Evolutionary conservation across 2,329 filamentous ascomycete species (phyloP).

Genomic region (Penicillium sp.): DNA sequence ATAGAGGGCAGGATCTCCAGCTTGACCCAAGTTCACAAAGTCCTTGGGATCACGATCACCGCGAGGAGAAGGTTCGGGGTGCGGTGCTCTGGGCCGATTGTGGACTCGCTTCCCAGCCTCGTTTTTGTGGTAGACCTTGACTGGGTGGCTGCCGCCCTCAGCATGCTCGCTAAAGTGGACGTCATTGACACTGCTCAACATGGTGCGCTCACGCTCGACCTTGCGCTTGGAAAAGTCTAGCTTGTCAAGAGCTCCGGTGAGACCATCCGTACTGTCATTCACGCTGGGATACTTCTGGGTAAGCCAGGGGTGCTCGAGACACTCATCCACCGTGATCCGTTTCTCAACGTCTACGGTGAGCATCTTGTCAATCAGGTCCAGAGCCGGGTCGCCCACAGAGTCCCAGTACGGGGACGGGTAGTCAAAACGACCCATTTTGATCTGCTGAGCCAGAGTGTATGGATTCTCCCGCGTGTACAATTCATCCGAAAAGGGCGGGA

Average conservation of each 20-base stretch:
- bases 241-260: constrained; percentile 81
- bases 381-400: constrained; percentile 78
- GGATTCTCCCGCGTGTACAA: constrained; percentile 80
- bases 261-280: constrained; percentile 86
- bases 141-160: constrained; percentile 57
- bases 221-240: constrained; percentile 86
- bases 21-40: constrained; percentile 83
- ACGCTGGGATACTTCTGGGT: constrained; percentile 63
- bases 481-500: constrained; percentile 96
- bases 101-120: constrained; percentile 52
- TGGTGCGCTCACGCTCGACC: constrained; percentile 76
- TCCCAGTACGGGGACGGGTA: constrained; percentile 98
- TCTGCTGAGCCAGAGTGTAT: constrained; percentile 85
- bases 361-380: constrained; percentile 95
- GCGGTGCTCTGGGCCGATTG: constrained; percentile 41
- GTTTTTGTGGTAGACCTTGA: constrained; percentile 79
- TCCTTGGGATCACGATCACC: constrained; percentile 70
- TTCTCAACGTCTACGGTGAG: constrained; percentile 82
- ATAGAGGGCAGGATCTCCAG: constrained; percentile 80
- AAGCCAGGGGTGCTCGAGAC: constrained; percentile 88
- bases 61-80: constrained; percentile 66
- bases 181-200: constrained; percentile 80
- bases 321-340: constrained; percentile 87
- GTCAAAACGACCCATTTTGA: constrained; percentile 84
- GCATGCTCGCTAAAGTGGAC: constrained; percentile 66